These are phyloP conservation scores for Jatropha podagrica DNA, from an alignment of 441 rosid species.

Conservation along the genomic window DNA sequence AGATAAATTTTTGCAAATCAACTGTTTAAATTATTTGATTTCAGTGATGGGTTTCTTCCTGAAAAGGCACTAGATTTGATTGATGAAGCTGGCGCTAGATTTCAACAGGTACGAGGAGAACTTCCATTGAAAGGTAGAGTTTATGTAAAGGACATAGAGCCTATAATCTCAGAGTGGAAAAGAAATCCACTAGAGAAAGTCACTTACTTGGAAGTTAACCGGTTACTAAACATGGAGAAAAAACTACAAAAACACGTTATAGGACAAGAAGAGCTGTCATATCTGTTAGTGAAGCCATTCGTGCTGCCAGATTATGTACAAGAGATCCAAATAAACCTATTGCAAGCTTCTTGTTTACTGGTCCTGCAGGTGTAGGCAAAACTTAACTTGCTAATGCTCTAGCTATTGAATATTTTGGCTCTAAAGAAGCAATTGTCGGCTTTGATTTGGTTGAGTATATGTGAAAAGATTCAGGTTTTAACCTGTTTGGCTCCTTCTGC, in stretches of 20 bases:
- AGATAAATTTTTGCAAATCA: no score
- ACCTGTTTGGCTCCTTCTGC: neutral
- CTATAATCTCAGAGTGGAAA: neutral
- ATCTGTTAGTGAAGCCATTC: neutral
- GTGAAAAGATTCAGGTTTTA: neutral
- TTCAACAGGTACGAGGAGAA: neutral
- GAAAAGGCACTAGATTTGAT: conserved; percentile 14
- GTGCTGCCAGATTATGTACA: neutral
- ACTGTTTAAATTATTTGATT: neutral
- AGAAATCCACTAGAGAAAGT: conserved; percentile 12
- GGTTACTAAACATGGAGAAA: neutral
- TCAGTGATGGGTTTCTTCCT: neutral
- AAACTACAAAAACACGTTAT: neutral
- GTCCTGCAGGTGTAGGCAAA: neutral
- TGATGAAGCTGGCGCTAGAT: conserved; percentile 14
- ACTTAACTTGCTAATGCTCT: conserved; percentile 1
- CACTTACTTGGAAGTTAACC: neutral
- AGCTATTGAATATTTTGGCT: conserved; percentile 1
- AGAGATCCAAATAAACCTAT: conserved; percentile 1
- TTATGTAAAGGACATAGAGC: neutral
- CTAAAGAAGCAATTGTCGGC: conserved; percentile 1
- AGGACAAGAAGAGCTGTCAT: conserved; percentile 7
- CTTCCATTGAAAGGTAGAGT: neutral
- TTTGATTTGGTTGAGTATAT: neutral
- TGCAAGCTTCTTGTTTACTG: conserved; percentile 7